phyloP scores from a whole-genome alignment of 192 early-diverging fungal genomes.

The Coemansia reversa region DNA sequence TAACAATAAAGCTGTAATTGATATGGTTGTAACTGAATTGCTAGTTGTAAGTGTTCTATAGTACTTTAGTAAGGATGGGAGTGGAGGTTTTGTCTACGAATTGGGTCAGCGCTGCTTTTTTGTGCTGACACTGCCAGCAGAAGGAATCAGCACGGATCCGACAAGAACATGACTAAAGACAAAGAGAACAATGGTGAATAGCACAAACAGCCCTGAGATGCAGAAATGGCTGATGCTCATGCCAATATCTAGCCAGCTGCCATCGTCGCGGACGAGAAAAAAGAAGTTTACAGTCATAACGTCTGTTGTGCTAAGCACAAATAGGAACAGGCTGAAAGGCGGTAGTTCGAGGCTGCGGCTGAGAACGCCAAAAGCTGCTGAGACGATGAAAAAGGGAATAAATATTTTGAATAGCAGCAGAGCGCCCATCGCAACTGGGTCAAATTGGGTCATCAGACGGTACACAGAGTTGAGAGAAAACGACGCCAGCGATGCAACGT shows the following conservation, averaged over 20 bases:
- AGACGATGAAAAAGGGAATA: conserved; percentile 93
- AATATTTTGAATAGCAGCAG: conserved; percentile 86
- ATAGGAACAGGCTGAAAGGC: conserved; percentile 81
- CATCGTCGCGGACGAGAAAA: conserved; percentile 87
- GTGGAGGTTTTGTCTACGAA: background rate
- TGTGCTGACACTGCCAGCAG: background rate
- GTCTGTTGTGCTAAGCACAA: conserved; percentile 86
- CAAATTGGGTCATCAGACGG: conserved; percentile 85
- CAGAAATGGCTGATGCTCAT: conserved; percentile 95
- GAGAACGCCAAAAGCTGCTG: conserved; percentile 77
- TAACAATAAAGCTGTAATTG: background rate
- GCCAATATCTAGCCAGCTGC: conserved; percentile 96
- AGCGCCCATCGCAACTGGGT: conserved; percentile 85
- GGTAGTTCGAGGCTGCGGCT: conserved; percentile 75
- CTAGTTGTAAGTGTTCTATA: background rate
- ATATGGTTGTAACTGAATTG: background rate
- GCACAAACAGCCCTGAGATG: conserved; percentile 87
- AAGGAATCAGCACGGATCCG: conserved; percentile 47
- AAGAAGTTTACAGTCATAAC: conserved; percentile 97
- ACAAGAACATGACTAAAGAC: conserved; percentile 67
- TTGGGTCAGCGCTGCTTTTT: conserved; percentile 30
- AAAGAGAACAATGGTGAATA: conserved; percentile 90
- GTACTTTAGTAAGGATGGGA: background rate
- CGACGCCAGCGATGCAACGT: conserved; percentile 81
- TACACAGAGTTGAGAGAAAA: conserved; percentile 90